A percentile compares a stretch with the other conserved stretches of the same genome.
These are phyloP conservation scores for Ceratocystis lukuohia DNA, from an alignment of 2,329 filamentous ascomycete species.

Conservation along the genomic window DNA sequence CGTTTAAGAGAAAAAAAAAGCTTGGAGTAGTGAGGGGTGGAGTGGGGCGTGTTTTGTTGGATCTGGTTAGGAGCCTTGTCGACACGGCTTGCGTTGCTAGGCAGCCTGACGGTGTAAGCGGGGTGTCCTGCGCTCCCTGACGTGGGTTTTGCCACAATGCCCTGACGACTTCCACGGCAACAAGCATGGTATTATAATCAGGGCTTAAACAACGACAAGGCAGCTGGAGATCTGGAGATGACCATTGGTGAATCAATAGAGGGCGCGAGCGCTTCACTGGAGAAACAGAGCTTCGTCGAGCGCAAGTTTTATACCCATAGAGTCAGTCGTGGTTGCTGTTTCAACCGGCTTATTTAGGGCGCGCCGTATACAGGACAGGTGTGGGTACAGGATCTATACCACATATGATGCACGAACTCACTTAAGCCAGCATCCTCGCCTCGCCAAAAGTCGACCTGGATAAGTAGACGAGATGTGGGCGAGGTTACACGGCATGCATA, in stretches of 20 bases:
- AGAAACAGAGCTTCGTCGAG: neutral
- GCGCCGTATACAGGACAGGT: no score
- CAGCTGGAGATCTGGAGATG: no score
- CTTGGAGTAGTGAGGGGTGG: neutral
- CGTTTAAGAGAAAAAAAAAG: neutral
- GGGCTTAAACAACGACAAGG: neutral
- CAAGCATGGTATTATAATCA: neutral
- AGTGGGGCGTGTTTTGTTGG: neutral
- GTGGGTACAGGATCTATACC: neutral
- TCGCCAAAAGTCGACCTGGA: neutral
- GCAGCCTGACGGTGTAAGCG: neutral
- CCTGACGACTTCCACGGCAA: conserved; percentile 3
- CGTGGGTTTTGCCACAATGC: neutral
- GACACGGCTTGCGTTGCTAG: conserved; percentile 1
- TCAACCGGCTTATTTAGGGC: neutral
- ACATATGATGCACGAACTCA: neutral
- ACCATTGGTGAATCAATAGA: neutral
- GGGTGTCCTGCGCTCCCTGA: neutral
- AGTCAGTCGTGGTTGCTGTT: neutral
- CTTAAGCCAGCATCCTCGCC: neutral
- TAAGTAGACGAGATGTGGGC: neutral
- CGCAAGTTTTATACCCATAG: neutral
- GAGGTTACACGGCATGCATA: neutral
- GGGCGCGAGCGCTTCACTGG: neutral
- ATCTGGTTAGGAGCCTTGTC: neutral